Evolutionary conservation across 2,329 filamentous ascomycete species (phyloP).

Genomic region (Trichoderma semiorbis): DNA sequence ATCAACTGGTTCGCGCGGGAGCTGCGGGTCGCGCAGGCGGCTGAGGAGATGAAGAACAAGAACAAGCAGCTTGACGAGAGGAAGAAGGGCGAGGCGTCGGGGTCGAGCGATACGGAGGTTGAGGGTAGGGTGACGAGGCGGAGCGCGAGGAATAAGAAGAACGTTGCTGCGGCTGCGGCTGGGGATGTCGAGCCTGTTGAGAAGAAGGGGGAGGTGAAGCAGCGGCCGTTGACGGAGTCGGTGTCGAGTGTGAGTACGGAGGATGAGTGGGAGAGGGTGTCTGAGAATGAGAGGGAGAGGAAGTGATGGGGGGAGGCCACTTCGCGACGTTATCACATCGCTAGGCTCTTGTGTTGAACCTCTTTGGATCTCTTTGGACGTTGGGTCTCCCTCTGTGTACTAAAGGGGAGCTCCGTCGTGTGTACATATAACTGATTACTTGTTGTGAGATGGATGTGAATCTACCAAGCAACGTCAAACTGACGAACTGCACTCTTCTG

Average conservation of each 20-base stretch:
- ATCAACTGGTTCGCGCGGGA: slow-evolving; percentile 95
- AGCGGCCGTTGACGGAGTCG: slow-evolving; percentile 39
- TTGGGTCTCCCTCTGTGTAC: background rate
- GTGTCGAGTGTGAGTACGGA: slow-evolving; percentile 72
- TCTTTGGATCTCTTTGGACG: background rate
- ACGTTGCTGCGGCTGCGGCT: slow-evolving; percentile 18
- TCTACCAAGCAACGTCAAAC: background rate
- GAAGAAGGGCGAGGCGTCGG: slow-evolving; percentile 29
- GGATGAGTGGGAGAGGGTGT: slow-evolving; percentile 97
- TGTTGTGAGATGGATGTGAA: background rate
- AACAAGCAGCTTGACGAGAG: slow-evolving; percentile 36
- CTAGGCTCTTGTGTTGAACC: background rate
- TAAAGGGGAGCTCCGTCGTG: background rate
- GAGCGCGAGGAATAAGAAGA: slow-evolving; percentile 20
- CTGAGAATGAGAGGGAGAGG: slow-evolving; percentile 48
- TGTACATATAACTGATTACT: background rate
- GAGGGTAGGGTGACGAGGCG: slow-evolving; percentile 32
- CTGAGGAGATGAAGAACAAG: slow-evolving; percentile 35
- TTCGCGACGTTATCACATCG: background rate
- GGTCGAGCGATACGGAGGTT: slow-evolving; percentile 45
- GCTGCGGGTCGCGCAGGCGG: slow-evolving; percentile 45
- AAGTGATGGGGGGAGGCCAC: background rate
- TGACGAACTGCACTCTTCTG: background rate
- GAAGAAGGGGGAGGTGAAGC: slow-evolving; percentile 47
- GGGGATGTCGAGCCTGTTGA: slow-evolving; percentile 43